A percentile compares a stretch with the other conserved stretches of the same genome.
phyloP scores from a whole-genome alignment of 1,284 basidiomycete genomes.

The Heterobasidion irregulare region DNA sequence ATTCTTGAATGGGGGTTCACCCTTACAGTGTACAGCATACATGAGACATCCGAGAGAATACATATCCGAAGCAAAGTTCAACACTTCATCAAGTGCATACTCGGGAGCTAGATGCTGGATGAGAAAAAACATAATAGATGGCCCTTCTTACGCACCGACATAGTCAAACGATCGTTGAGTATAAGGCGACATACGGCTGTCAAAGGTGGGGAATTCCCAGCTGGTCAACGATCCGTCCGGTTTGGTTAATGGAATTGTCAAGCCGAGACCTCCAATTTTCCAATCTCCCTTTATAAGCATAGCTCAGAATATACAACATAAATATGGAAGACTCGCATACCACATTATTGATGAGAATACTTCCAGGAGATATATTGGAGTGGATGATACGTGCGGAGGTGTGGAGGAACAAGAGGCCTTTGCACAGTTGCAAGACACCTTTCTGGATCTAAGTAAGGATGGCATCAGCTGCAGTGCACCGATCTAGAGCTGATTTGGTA shows the following conservation, averaged over 20 bases:
- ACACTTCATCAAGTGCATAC: conserved; percentile 85
- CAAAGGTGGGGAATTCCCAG: conserved; percentile 88
- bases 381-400: conserved; percentile 88
- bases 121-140: not conserved
- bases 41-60: conserved; percentile 91
- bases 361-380: conserved; percentile 83
- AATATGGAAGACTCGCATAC: conserved; percentile 35
- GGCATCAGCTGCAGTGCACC: not conserved
- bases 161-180: conserved; percentile 94
- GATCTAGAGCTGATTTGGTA: conserved; percentile 6
- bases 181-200: conserved; percentile 72
- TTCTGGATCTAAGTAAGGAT: conserved; percentile 76
- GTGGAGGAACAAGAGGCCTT: conserved; percentile 90
- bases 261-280: conserved; percentile 90
- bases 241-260: conserved; percentile 73
- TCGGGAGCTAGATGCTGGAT: conserved; percentile 69
- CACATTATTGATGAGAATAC: conserved; percentile 79
- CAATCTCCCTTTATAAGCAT: conserved; percentile 76
- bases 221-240: conserved; percentile 68
- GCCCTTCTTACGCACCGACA: conserved; percentile 47
- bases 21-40: conserved; percentile 85
- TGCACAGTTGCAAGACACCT: conserved; percentile 89
- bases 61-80: conserved; percentile 87
- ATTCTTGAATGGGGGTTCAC: conserved; percentile 82
- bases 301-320: not conserved